Evolutionary conservation across 1,139 yeast genomes (phyloP), one percentile per base, ranked within the genome.

Genomic region (Kodamaea derodonti): DNA sequence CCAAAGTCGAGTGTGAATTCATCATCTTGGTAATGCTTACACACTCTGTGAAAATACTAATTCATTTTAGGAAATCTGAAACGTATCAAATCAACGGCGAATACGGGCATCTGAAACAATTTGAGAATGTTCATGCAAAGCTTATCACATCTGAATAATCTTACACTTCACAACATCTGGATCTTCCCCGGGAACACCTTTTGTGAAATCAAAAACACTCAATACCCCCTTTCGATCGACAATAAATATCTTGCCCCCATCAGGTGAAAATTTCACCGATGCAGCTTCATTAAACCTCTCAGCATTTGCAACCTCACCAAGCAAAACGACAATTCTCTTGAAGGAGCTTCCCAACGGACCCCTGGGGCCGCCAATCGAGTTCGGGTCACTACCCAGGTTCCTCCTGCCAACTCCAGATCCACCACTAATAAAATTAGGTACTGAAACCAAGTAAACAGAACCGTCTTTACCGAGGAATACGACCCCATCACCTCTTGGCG

Each of bases 401-500:
- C 36, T 25, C 7, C 29, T 20, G 27, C 17, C 26, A 4, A 28
- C 27, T 11, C 38, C 38, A 4, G 27, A 16, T 8, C 32, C 27
- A 11, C 24, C 12, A 23, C 12, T 25, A 25, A 32, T 37, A 14
- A 69, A 65, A 42, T 72, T 74, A 0, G 90, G 84, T 1, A 84
- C 74, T 10, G 80, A 69, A 54, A 86, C 77, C 33, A 88, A 68
- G 47, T 75, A 85, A 0, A 87, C 79, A 3, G 76, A 65, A 0
- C 97, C 97, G 36, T 78, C 80, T 43, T 84, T 76, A 52, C 84
- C 92, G 24, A 87, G 60, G 46, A 84, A 82, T 1, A 90, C 95
- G 22, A 87, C 69, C 0, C 95, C 83, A 53, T 87, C 95, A 14
- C 92, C 90, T 15, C 95, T 66, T 1, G 97, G 96, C 10, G 95